Evolutionary conservation across 106 monocot genomes (phyloP).

Genomic region (Agapanthus africanus): DNA sequence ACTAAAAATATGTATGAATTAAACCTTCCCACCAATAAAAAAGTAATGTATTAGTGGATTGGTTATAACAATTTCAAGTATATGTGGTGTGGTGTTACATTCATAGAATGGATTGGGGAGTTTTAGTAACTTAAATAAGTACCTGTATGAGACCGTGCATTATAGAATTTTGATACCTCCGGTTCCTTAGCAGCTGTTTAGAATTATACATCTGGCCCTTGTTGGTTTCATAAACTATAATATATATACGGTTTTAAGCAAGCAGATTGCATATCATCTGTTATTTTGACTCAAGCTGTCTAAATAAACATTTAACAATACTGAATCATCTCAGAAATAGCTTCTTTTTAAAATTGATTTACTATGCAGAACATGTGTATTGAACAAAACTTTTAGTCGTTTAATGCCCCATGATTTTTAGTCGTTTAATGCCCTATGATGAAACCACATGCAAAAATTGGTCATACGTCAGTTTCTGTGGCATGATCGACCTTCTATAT

Average conservation of each 20-base stretch:
- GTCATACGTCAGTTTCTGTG: slow-evolving; percentile 2
- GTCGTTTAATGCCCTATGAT: no score
- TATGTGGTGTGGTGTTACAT: background rate
- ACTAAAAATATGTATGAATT: no score
- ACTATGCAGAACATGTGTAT: background rate
- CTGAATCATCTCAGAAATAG: no score
- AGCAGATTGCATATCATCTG: no score
- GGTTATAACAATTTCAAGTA: background rate
- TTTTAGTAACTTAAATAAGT: no score
- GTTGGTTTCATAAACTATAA: no score
- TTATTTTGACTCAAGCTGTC: no score
- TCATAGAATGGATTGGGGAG: background rate
- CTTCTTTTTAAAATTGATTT: background rate
- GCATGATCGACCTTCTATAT: slow-evolving; percentile 3
- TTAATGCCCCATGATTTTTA: no score
- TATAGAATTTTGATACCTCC: background rate
- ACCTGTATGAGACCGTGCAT: background rate
- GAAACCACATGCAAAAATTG: background rate
- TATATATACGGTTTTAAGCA: no score
- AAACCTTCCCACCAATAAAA: background rate
- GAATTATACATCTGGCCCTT: no score
- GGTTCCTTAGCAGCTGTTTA: no score
- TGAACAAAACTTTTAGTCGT: background rate
- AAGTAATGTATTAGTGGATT: no score
- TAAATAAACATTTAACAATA: background rate